phyloP scores from a whole-genome alignment of 78 protist species.

The Tieghemostelium lacteum region DNA sequence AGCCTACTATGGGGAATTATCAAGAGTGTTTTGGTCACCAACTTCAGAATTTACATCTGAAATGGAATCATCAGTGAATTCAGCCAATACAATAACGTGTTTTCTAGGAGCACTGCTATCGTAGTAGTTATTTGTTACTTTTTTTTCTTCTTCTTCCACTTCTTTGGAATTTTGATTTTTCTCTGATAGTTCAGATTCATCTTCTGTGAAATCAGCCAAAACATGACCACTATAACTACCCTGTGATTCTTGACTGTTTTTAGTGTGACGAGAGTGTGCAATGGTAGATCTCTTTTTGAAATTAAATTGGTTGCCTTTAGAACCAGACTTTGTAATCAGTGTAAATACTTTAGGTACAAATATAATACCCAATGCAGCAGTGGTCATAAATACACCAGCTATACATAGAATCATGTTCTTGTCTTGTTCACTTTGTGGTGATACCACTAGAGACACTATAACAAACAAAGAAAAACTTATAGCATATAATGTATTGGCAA shows the following conservation, averaged over 20 bases:
- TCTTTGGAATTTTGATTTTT: neutral
- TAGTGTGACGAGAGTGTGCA: no score
- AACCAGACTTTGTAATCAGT: neutral
- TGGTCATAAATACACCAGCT: constrained; percentile 2
- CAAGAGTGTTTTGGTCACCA: no score
- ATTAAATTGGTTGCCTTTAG: constrained; percentile 1
- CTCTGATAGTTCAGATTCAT: constrained; percentile 11
- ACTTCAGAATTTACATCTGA: neutral
- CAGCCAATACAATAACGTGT: neutral
- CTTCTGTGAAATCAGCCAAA: constrained; percentile 16
- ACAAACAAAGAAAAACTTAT: constrained; percentile 28
- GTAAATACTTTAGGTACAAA: constrained; percentile 19
- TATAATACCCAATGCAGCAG: neutral
- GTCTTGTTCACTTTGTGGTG: neutral
- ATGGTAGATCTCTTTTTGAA: neutral
- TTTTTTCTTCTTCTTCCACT: constrained; percentile 10
- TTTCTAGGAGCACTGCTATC: neutral
- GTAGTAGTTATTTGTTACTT: no score
- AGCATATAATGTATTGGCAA: constrained; percentile 18
- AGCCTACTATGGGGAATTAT: no score
- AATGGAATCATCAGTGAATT: constrained; percentile 6
- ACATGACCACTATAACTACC: no score
- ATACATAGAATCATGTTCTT: constrained; percentile 14
- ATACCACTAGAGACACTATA: constrained; percentile 15
- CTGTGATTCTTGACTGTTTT: no score